Evolutionary conservation across 108 stramenopile genomes (phyloP), one percentile per base, ranked within the genome.

Genomic region (Bacterosira constricta): DNA sequence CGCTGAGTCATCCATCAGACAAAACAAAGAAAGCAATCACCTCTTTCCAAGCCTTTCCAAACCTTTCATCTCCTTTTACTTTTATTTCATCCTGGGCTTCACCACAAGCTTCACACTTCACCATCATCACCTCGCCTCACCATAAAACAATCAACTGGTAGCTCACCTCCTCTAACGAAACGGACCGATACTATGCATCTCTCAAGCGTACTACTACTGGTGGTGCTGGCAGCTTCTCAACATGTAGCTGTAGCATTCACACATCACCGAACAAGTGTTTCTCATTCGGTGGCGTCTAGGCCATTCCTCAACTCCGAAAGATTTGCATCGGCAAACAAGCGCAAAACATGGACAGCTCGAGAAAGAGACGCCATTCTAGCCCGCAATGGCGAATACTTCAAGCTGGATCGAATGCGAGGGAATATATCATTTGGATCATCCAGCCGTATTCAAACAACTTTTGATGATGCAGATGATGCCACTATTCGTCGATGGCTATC

Each of bases 401-500:
- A 63, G 15, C 59, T 93, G 17, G 86, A 93, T 73, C 69, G 84
- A 18, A 61, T 76, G 38, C 38, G 54, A 9, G 86, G 88, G 8
- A 57, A 66, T 8, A 81, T 93, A 12, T 85, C 90, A 79, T 90
- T 93, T 67, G 92, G 92, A 11, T 82, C 88, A 11, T 85, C 85
- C 1, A 81, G 79, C 23, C 64, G 82, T 9, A 72, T 93, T 11
- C 70, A 69, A 29, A 93, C 92, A 3, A 37, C 59, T 37, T 72
- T 93, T 8, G 68, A 81, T 15, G 63, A 63, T 8, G 57, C 65
- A 7, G 75, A 82, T 58, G 60, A 26, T 20, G 50, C 64, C 37
- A 27, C 72, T 2, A 79, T 93, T 23, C 32, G 61, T 46, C 68
- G 71, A 25, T 93, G 89, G 89, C 68, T 93, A 27, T 62, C 82